Evolutionary conservation across 2,329 filamentous ascomycete species (phyloP).

Genomic region (Penicillium hesseltinei): DNA sequence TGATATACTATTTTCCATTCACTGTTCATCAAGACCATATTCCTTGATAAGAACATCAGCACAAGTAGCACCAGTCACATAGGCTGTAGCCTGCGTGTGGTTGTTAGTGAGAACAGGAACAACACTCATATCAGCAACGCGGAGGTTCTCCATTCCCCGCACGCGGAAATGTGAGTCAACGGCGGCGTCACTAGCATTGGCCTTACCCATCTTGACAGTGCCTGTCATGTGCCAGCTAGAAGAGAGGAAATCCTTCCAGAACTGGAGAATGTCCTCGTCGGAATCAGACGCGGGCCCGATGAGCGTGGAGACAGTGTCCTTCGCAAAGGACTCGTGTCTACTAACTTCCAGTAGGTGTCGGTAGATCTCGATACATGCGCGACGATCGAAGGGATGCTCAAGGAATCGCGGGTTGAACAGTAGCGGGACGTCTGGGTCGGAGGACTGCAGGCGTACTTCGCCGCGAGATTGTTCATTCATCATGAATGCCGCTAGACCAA

Average conservation of each 20-base stretch:
- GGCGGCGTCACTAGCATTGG: slow-evolving; percentile 43
- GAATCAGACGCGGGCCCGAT: slow-evolving; percentile 48
- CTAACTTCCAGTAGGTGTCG: slow-evolving; percentile 46
- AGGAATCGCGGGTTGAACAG: slow-evolving; percentile 56
- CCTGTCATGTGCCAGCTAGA: slow-evolving; percentile 58
- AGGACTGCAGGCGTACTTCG: slow-evolving; percentile 52
- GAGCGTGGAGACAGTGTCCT: slow-evolving; percentile 45
- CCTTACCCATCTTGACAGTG: slow-evolving; percentile 57
- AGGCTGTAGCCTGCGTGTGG: slow-evolving; percentile 55
- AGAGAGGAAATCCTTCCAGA: slow-evolving; percentile 46
- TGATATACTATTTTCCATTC: background rate
- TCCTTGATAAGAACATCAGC: slow-evolving; percentile 52
- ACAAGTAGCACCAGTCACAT: slow-evolving; percentile 53
- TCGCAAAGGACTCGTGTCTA: slow-evolving; percentile 46
- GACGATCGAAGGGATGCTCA: slow-evolving; percentile 55
- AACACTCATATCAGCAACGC: slow-evolving; percentile 47
- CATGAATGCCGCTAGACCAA: slow-evolving; percentile 47
- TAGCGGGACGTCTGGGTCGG: slow-evolving; percentile 52
- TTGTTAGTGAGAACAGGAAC: slow-evolving; percentile 45
- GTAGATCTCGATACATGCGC: slow-evolving; percentile 50
- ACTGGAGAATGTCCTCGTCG: slow-evolving; percentile 54
- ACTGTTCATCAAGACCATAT: slow-evolving; percentile 36
- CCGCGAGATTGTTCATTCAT: slow-evolving; percentile 57
- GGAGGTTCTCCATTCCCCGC: slow-evolving; percentile 38
- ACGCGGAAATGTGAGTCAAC: slow-evolving; percentile 49